Base-by-base conservation (phyloP, 768 basidiomycete species). In the Trametes cubensis region DNA sequence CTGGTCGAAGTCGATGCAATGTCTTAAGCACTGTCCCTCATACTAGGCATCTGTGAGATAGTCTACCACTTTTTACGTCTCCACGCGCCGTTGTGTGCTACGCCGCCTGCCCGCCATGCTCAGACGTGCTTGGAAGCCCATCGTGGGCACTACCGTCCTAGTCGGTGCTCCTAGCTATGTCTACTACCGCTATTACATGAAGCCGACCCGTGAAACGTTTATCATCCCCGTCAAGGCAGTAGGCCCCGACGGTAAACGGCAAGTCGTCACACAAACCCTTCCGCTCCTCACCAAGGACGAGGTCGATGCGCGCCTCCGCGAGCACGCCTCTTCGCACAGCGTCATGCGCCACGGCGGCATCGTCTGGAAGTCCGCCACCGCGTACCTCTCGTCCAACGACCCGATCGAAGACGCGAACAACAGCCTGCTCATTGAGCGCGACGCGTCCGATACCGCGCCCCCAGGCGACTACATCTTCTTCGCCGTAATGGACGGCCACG, bases 401-500 rank as follows among this genome's bases (percentile, higher is more conserved):
- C 92, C 94, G 8, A 87, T 97, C 54, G 97, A 99, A 75, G 97
- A 99, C 72, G 87, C 94, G 25, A 83, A 88, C 65, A 84, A 90
- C 4, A 81, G 82, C 62, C 85, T 87, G 58, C 78, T 94, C 63
- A 77, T 96, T 51, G 73, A 82, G 65, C 80, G 87, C 41, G 86
- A 90, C 69, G 76, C 76, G 3, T 76, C 82, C n/a, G 84, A 87
- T 66, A 79, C 82, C 11, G 79, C 83, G 3, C 79, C 79, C 0
- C 81, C 83, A 2, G 89, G 89, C 15, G 91, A 92, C 69, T 82
- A 90, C 62, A 78, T 94, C 45, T 90, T 96, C 75, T 95, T 94
- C 69, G 79, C 92, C 1, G 87, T 96, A 39, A 90, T 96, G 87
- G 94, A 95, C 67, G 94, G 95, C 2, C 97, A 98, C 72, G 79